Percentiles rank a stretch among this genome's conserved stretches.
phyloP scores from a whole-genome alignment of 1,284 basidiomycete species.

The Acaromyces ingoldii region DNA sequence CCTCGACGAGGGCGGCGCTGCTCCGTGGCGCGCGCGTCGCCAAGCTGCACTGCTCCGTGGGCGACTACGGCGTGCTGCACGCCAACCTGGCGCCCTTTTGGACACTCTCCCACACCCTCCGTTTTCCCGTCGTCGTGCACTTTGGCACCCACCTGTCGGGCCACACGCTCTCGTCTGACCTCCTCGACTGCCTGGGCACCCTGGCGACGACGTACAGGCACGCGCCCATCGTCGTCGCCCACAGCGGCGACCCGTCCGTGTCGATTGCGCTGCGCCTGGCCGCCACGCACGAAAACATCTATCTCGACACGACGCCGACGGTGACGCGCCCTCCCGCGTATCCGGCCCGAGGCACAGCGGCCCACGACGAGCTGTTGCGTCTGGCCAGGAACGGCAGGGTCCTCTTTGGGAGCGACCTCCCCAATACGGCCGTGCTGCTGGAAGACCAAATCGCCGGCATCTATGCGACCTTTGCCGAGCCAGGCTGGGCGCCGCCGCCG shows the following conservation, averaged over 20 bases:
- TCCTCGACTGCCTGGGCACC: conserved; percentile 1
- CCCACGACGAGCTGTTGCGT: not conserved
- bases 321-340: conserved; percentile 1
- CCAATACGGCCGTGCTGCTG: conserved; percentile 1
- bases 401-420: conserved; percentile 7
- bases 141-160: conserved; percentile 2
- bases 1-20: not conserved
- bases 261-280: conserved; percentile 5
- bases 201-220: conserved; percentile 1
- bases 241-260: conserved; percentile 6
- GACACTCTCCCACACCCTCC: not conserved
- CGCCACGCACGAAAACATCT: conserved; percentile 1
- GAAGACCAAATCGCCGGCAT: not conserved
- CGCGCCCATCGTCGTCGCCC: conserved; percentile 7
- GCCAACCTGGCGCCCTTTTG: conserved; percentile 1
- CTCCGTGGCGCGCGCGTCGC: not conserved
- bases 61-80: conserved; percentile 6
- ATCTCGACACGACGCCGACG: conserved; percentile 11
- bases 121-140: conserved; percentile 7
- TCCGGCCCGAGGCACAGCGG: not conserved
- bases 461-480: conserved; percentile 1
- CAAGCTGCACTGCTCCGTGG: conserved; percentile 12
- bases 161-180: conserved; percentile 3
- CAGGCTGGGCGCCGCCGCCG: not conserved
- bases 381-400: conserved; percentile 1